Evolutionary conservation across 768 basidiomycete species (phyloP).

Genomic region (Russula sp.): DNA sequence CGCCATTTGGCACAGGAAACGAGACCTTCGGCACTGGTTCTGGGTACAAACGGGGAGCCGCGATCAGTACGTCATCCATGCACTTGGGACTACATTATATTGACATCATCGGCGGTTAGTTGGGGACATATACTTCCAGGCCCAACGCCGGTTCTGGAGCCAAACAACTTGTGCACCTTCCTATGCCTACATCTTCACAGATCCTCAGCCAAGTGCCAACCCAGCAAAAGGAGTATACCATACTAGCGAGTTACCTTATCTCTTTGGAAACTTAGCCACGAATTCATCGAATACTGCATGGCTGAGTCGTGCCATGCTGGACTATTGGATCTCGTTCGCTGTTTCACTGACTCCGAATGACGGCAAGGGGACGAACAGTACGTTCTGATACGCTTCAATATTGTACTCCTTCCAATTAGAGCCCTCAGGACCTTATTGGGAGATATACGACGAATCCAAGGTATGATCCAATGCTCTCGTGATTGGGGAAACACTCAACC

Average conservation of each 20-base stretch:
- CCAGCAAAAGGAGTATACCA: conserved; percentile 21
- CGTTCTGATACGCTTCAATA: background rate
- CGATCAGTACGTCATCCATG: conserved; percentile 23
- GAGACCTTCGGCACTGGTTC: conserved; percentile 37
- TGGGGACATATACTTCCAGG: conserved; percentile 37
- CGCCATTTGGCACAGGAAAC: conserved; percentile 41
- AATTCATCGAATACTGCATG: conserved; percentile 2
- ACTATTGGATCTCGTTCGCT: conserved; percentile 43
- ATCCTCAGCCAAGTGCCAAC: conserved; percentile 25
- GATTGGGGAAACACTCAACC: background rate
- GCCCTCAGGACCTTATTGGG: background rate
- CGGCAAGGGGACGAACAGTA: conserved; percentile 32
- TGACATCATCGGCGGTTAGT: conserved; percentile 14
- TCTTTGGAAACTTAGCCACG: conserved; percentile 10
- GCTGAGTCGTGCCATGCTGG: conserved; percentile 33
- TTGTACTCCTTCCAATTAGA: background rate
- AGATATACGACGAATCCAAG: background rate
- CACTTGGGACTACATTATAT: background rate
- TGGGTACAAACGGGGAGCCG: conserved; percentile 35
- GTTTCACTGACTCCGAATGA: conserved; percentile 40
- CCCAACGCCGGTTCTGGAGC: conserved; percentile 34
- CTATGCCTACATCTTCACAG: conserved; percentile 39
- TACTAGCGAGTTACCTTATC: conserved; percentile 22
- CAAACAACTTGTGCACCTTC: conserved; percentile 34
- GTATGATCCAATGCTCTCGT: background rate